These are phyloP conservation scores for Leccinum rimulosum DNA, from an alignment of 768 basidiomycete species.

Conservation along the genomic window DNA sequence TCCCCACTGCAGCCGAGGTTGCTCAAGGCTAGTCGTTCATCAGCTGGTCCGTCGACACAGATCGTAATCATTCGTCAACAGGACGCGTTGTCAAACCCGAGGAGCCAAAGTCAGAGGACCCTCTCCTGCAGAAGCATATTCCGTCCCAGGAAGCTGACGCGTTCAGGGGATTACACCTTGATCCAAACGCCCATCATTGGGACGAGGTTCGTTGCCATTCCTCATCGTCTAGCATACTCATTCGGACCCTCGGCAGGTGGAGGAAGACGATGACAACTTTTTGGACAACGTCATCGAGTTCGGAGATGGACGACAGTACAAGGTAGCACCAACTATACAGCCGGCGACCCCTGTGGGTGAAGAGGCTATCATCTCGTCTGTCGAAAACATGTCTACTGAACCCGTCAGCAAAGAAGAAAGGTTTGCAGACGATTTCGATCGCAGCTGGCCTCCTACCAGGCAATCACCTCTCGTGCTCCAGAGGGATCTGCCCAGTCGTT, in stretches of 20 bases:
- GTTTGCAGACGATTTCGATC: constrained; percentile 92
- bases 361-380: constrained; percentile 14
- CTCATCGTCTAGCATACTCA: background rate
- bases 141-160: constrained; percentile 83
- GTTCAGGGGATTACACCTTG: constrained; percentile 90
- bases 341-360: constrained; percentile 17
- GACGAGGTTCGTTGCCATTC: constrained; percentile 72
- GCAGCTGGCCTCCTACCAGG: constrained; percentile 87
- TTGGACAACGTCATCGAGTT: constrained; percentile 91
- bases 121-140: constrained; percentile 53
- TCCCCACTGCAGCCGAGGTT: constrained; percentile 96
- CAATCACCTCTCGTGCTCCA: constrained; percentile 43
- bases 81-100: constrained; percentile 23
- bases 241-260: constrained; percentile 52
- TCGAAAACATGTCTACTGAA: constrained; percentile 26
- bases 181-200: constrained; percentile 96
- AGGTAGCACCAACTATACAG: constrained; percentile 52
- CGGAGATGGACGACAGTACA: constrained; percentile 91
- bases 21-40: constrained; percentile 62
- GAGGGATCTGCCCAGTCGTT: constrained; percentile 38
- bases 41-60: background rate
- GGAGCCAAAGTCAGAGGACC: constrained; percentile 51
- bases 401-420: constrained; percentile 82
- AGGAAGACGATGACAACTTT: constrained; percentile 91
- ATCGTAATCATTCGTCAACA: constrained; percentile 18